phyloP scores from a whole-genome alignment of 306 rosid genomes.

The Argentina anserina region DNA sequence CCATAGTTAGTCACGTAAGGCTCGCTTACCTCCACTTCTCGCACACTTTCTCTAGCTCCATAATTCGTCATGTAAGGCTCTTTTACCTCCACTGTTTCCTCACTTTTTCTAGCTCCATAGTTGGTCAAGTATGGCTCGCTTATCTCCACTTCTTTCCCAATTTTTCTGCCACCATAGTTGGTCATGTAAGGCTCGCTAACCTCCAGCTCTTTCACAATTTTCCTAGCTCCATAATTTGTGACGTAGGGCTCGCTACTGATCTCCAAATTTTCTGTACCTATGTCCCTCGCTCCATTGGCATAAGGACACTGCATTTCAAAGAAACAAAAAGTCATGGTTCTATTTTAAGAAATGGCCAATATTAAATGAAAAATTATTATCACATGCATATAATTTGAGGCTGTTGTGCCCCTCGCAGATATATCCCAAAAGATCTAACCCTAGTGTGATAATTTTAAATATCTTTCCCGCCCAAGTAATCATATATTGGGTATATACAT shows the following conservation, averaged over 20 bases:
- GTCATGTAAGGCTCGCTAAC: neutral
- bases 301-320: neutral
- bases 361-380: too few relatives aligned
- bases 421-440: neutral
- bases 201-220: neutral
- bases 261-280: neutral
- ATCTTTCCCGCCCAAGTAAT: too few relatives aligned
- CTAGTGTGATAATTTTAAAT: neutral
- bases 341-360: neutral
- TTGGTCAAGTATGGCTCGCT: neutral
- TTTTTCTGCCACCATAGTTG: neutral
- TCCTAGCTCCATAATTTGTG: neutral
- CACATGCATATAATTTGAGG: neutral
- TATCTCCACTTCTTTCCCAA: neutral
- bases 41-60: neutral
- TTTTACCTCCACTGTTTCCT: neutral
- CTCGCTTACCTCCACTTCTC: neutral
- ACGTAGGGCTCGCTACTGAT: neutral
- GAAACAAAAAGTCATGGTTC: neutral
- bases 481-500: too few relatives aligned
- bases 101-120: neutral
- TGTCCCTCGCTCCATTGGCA: constrained; percentile 23
- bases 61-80: neutral
- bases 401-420: neutral
- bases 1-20: neutral